Percentiles rank a stretch among this genome's conserved stretches.
Conservation (phyloP, 352 stramenopile species). For the Pythium myriotylum region DNA sequence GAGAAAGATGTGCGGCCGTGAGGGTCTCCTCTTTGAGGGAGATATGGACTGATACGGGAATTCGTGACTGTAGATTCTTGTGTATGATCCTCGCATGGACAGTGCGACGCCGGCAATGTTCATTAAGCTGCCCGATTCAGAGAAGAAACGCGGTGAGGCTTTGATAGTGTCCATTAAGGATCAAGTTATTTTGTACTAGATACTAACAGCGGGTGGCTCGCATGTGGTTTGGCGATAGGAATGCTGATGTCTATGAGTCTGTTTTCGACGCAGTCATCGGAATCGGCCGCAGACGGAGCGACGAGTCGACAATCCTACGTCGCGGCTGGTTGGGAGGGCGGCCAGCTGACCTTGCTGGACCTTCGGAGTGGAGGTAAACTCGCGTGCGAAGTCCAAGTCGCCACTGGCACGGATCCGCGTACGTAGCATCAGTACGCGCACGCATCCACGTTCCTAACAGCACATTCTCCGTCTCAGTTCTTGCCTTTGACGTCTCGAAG, state of each 20-base stretch:
- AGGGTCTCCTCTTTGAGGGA: no score
- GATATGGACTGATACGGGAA: no score
- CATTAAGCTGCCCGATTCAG: conserved; percentile 7
- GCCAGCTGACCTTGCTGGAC: conserved; percentile 68
- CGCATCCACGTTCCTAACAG: no score
- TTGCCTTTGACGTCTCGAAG: conserved; percentile 66
- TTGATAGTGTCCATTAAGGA: neutral
- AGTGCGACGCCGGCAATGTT: conserved; percentile 19
- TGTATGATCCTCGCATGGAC: conserved; percentile 27
- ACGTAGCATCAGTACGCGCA: no score
- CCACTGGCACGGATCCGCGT: conserved; percentile 40
- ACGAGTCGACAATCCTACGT: conserved; percentile 38
- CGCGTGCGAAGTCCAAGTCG: conserved; percentile 52
- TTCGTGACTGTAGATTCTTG: conserved; percentile 28
- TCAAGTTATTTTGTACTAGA: no score
- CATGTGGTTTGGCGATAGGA: no score
- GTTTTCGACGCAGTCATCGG: conserved; percentile 22
- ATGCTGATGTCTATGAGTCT: conserved; percentile 58
- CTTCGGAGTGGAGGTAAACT: conserved; percentile 52
- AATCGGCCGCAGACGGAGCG: neutral
- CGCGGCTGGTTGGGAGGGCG: conserved; percentile 70
- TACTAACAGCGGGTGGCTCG: no score
- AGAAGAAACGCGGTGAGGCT: conserved; percentile 25
- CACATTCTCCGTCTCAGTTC: conserved; percentile 42
- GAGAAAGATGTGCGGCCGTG: conserved; percentile 26